Percentiles rank a stretch among this genome's conserved stretches.
Evolutionary conservation across 1,139 yeast species (phyloP).

Genomic region (Pichia sp.): DNA sequence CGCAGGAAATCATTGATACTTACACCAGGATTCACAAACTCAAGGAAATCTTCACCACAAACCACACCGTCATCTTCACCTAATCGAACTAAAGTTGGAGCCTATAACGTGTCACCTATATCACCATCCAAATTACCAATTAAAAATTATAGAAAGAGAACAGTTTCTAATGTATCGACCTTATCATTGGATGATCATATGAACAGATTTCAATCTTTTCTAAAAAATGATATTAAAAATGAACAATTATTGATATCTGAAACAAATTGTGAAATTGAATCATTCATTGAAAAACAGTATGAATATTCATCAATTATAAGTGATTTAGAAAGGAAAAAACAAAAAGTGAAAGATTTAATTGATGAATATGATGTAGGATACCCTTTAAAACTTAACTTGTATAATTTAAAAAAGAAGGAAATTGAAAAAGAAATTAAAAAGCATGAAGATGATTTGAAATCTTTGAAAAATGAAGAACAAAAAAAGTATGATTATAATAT

Average conservation of each 20-base stretch:
- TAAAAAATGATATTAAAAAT: constrained; percentile 5
- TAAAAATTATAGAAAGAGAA: not conserved
- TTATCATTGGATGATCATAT: constrained; percentile 6
- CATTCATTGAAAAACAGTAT: not conserved
- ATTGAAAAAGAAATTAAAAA: not conserved
- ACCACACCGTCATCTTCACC: constrained; percentile 4
- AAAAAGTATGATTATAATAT: constrained; percentile 1
- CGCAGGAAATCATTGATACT: constrained; percentile 12
- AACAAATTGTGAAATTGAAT: constrained; percentile 1
- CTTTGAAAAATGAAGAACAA: not conserved
- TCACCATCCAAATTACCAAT: constrained; percentile 10
- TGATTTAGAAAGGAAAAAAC: constrained; percentile 5
- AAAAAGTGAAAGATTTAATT: not conserved
- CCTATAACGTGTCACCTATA: not conserved
- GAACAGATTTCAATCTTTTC: constrained; percentile 3
- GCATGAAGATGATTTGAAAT: not conserved
- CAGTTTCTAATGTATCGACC: not conserved
- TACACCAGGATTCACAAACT: constrained; percentile 2
- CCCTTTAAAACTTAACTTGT: constrained; percentile 3
- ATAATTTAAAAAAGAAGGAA: not conserved
- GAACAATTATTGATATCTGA: constrained; percentile 3
- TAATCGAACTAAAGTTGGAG: not conserved
- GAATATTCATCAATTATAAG: constrained; percentile 3
- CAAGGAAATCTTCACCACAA: constrained; percentile 1
- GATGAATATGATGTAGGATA: constrained; percentile 12